phyloP scores from a whole-genome alignment of 208 protist genomes.

The Spongospora subterranea region DNA sequence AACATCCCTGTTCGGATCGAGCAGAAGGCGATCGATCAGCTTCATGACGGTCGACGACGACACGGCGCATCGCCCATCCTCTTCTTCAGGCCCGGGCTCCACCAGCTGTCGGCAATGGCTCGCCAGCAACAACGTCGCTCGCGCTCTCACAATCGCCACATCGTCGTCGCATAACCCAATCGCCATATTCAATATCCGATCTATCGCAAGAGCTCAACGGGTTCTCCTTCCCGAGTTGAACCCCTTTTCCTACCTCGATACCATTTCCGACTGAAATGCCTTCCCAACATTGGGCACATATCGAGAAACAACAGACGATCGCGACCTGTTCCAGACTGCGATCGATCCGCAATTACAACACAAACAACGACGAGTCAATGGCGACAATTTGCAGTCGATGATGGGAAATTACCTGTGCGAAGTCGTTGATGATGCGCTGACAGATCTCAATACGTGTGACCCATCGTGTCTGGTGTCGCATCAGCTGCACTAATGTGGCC shows the following conservation, averaged over 20 bases:
- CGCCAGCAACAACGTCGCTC: not conserved
- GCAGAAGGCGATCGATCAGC: not conserved
- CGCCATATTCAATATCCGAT: slow-evolving; percentile 20
- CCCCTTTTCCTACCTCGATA: slow-evolving; percentile 1
- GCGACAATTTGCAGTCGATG: not conserved
- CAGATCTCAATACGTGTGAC: slow-evolving; percentile 48
- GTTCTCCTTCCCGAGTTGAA: not conserved
- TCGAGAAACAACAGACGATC: slow-evolving; percentile 56
- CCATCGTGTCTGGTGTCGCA: slow-evolving; percentile 6
- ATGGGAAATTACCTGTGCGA: not conserved
- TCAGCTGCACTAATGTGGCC: not conserved
- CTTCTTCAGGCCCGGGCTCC: not conserved
- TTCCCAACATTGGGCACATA: not conserved
- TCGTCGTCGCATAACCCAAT: slow-evolving; percentile 29
- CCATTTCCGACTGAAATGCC: slow-evolving; percentile 43
- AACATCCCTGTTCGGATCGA: not conserved
- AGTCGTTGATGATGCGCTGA: slow-evolving; percentile 52
- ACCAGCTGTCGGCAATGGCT: not conserved
- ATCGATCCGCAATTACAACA: too few relatives aligned
- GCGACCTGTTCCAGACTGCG: not conserved
- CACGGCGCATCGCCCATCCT: not conserved
- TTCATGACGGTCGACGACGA: not conserved
- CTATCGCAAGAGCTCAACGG: not conserved
- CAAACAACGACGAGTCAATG: not conserved
- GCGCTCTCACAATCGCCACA: not conserved